Conservation (phyloP, 331 rosid species). For the Rosa hybrid region DNA sequence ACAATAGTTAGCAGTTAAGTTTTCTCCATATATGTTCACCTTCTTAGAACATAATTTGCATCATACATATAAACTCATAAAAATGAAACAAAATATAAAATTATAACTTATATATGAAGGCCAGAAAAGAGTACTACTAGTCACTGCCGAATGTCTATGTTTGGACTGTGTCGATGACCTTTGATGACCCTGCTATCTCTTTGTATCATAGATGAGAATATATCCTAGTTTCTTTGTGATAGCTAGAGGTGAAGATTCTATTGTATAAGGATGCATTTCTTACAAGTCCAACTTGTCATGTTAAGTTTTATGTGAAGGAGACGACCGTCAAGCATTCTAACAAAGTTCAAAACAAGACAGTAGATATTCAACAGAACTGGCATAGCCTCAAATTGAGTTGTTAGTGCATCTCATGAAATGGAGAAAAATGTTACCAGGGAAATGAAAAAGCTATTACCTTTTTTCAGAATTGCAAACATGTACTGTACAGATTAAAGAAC, state of each 20-base stretch:
- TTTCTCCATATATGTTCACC: not conserved
- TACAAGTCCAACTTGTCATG: not conserved
- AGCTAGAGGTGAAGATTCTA: not conserved
- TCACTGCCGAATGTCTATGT: not conserved
- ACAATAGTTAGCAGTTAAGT: not conserved
- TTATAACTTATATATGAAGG: not conserved
- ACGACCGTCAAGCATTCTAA: not conserved
- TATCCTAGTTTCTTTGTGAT: not conserved
- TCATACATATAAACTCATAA: not conserved
- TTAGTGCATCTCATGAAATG: not conserved
- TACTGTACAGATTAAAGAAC: not conserved
- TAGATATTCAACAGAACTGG: not conserved
- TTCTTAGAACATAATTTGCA: not conserved
- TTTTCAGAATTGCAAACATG: not conserved
- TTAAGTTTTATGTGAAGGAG: not conserved
- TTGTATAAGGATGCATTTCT: not conserved
- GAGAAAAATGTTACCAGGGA: not conserved
- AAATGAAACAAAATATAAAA: not conserved
- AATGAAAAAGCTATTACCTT: not conserved
- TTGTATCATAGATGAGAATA: not conserved
- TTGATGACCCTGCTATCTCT: not conserved
- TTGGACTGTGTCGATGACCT: not conserved
- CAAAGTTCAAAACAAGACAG: not conserved
- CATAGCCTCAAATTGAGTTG: not conserved
- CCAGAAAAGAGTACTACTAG: not conserved